Evolutionary conservation across 805 yeast genomes (phyloP).

Genomic region (Ogataea saltuana): DNA sequence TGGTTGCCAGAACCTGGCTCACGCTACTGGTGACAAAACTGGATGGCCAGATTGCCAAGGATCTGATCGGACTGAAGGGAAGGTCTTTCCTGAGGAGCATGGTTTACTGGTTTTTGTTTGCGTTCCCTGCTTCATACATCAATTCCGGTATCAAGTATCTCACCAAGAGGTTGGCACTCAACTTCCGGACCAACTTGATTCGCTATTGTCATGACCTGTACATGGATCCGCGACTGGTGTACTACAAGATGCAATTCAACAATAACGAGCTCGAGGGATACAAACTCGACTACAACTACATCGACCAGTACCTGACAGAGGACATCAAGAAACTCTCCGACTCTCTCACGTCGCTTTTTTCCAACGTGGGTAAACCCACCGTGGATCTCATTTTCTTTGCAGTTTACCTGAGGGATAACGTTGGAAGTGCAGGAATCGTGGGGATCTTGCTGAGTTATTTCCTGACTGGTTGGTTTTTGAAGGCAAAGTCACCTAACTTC

Average conservation of each 20-base stretch:
- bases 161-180: slow-evolving; percentile 72
- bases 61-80: slow-evolving; percentile 80
- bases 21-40: slow-evolving; percentile 81
- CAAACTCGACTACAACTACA: slow-evolving; percentile 53
- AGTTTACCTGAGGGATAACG: slow-evolving; percentile 75
- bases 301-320: slow-evolving; percentile 84
- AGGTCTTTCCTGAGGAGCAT: slow-evolving; percentile 73
- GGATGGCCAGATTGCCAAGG: slow-evolving; percentile 91
- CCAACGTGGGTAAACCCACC: slow-evolving; percentile 88
- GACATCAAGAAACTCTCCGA: slow-evolving; percentile 81
- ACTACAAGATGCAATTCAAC: slow-evolving; percentile 76
- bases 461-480: slow-evolving; percentile 72
- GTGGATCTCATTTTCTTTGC: slow-evolving; percentile 85
- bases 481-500: slow-evolving; percentile 78
- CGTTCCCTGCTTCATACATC: slow-evolving; percentile 90
- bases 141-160: slow-evolving; percentile 85
- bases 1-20: slow-evolving; percentile 82
- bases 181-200: slow-evolving; percentile 79
- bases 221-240: slow-evolving; percentile 75
- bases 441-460: slow-evolving; percentile 84
- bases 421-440: slow-evolving; percentile 82
- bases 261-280: slow-evolving; percentile 36
- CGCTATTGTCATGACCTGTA: slow-evolving; percentile 90
- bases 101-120: slow-evolving; percentile 83
- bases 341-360: slow-evolving; percentile 78